phyloP scores from a whole-genome alignment of 1,284 basidiomycete genomes.

The Sanghuangporus baumii region DNA sequence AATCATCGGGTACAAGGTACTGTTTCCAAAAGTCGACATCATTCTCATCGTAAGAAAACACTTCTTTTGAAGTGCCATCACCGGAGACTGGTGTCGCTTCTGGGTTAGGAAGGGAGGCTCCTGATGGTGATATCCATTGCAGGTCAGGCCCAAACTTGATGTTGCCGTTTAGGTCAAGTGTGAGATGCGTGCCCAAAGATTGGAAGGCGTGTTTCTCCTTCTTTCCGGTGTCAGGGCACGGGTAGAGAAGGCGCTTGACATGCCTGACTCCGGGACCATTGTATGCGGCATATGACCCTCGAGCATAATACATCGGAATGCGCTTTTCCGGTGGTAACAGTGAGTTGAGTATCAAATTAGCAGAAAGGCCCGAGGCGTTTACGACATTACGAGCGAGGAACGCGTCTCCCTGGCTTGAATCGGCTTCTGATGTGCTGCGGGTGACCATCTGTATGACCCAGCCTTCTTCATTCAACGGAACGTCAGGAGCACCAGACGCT shows the following conservation, averaged over 20 bases:
- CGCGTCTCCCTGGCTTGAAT: slow-evolving; percentile 41
- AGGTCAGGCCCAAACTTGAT: slow-evolving; percentile 93
- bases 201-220: slow-evolving; percentile 58
- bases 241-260: slow-evolving; percentile 83
- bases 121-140: slow-evolving; percentile 68
- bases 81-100: neutral
- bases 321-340: slow-evolving; percentile 51
- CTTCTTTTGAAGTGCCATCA: slow-evolving; percentile 16
- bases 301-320: slow-evolving; percentile 69
- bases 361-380: slow-evolving; percentile 84
- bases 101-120: neutral
- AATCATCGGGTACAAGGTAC: slow-evolving; percentile 65
- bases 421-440: slow-evolving; percentile 34
- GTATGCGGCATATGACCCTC: slow-evolving; percentile 86
- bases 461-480: slow-evolving; percentile 41
- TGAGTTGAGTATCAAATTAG: slow-evolving; percentile 66
- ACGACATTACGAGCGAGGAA: slow-evolving; percentile 84
- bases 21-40: slow-evolving; percentile 72
- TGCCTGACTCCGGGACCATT: slow-evolving; percentile 64
- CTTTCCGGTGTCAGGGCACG: slow-evolving; percentile 62
- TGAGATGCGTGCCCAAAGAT: slow-evolving; percentile 87
- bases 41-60: slow-evolving; percentile 33
- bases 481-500: slow-evolving; percentile 18
- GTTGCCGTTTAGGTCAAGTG: slow-evolving; percentile 83
- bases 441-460: slow-evolving; percentile 72